These are phyloP conservation scores for Botrytis fragariae DNA, from an alignment of 2,329 filamentous ascomycete genomes.

Conservation along the genomic window DNA sequence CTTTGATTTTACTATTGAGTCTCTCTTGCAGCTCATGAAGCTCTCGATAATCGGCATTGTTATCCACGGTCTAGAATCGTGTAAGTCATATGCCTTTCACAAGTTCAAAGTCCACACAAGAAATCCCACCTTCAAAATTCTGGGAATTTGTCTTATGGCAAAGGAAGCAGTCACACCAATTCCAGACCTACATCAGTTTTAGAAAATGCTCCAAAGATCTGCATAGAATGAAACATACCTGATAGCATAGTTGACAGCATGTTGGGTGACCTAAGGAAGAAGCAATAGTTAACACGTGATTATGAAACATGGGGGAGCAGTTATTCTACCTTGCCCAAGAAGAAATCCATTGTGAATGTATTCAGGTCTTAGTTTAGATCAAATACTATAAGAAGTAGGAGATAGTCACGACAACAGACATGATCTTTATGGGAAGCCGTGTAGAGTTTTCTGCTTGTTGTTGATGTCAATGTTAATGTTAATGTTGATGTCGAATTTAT, in stretches of 20 bases:
- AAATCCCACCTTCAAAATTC: constrained; percentile 63
- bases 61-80: constrained; percentile 59
- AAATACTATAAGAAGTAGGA: neutral
- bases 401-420: neutral
- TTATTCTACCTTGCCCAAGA: constrained; percentile 56
- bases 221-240: constrained; percentile 43
- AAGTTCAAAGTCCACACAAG: neutral
- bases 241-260: constrained; percentile 79
- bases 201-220: neutral
- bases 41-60: constrained; percentile 65
- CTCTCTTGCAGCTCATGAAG: constrained; percentile 68
- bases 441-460: neutral
- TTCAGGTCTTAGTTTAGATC: neutral
- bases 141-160: constrained; percentile 77
- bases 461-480: neutral
- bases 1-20: constrained; percentile 82
- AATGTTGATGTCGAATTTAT: neutral
- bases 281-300: constrained; percentile 29
- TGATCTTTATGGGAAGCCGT: neutral
- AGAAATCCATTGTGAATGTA: constrained; percentile 39
- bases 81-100: neutral
- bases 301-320: neutral
- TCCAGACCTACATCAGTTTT: constrained; percentile 55
- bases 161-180: constrained; percentile 82
- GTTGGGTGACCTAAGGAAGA: constrained; percentile 54